These are phyloP conservation scores for Cryptococcus floricola DNA, from an alignment of 1,284 basidiomycete species.

Conservation along the genomic window DNA sequence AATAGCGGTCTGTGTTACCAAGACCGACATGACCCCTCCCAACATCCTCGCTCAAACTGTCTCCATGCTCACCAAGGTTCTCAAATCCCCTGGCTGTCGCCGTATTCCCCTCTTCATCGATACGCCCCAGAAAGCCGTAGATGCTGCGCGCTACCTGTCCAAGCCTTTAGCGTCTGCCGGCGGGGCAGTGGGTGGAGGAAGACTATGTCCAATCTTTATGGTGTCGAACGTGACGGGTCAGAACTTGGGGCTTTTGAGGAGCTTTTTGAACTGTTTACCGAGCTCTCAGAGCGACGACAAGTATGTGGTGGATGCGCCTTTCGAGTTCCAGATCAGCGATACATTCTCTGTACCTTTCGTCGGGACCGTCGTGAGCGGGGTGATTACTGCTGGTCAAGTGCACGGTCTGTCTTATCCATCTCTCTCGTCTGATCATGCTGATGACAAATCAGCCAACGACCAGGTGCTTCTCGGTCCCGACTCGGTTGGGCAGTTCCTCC, in stretches of 20 bases:
- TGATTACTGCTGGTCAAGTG: conserved; percentile 71
- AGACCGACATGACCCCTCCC: conserved; percentile 97
- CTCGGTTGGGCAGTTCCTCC: conserved; percentile 81
- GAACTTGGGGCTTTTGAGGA: conserved; percentile 70
- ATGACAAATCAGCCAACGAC: conserved; percentile 60
- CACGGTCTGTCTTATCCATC: conserved; percentile 48
- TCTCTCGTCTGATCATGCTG: not conserved
- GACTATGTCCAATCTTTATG: conserved; percentile 88
- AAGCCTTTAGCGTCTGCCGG: conserved; percentile 55
- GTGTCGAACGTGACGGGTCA: conserved; percentile 93
- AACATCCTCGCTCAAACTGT: conserved; percentile 86
- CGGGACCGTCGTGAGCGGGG: conserved; percentile 92
- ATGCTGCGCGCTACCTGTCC: conserved; percentile 59
- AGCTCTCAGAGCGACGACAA: conserved; percentile 75
- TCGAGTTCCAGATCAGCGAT: conserved; percentile 64
- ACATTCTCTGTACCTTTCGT: conserved; percentile 82
- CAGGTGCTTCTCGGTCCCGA: conserved; percentile 85
- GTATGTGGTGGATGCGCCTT: conserved; percentile 75
- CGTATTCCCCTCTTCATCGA: conserved; percentile 50
- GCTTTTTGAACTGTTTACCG: conserved; percentile 79
- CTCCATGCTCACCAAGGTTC: conserved; percentile 87
- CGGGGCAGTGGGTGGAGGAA: conserved; percentile 31
- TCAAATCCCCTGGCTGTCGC: conserved; percentile 85
- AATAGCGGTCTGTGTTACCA: conserved; percentile 89
- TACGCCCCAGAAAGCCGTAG: conserved; percentile 65